These are phyloP conservation scores for Dorcoceras hygrometricum DNA, from an alignment of 257 asterid species.

Conservation along the genomic window DNA sequence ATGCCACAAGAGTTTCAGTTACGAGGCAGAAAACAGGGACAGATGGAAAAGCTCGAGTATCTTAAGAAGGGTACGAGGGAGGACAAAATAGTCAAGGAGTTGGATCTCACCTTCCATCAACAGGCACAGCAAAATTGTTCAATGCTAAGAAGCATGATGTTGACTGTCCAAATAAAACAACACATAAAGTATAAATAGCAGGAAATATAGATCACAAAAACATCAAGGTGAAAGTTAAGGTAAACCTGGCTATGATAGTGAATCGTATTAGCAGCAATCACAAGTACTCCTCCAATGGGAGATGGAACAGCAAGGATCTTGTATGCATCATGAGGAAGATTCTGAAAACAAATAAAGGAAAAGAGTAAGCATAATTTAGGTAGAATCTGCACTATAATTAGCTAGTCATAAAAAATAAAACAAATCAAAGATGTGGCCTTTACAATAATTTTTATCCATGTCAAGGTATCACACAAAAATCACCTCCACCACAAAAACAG, in stretches of 20 bases:
- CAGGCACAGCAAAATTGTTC: slow-evolving; percentile 75
- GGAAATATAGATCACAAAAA: slow-evolving; percentile 21
- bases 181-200: slow-evolving; percentile 25
- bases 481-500: background rate
- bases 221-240: slow-evolving; percentile 14
- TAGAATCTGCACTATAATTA: background rate
- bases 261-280: slow-evolving; percentile 83
- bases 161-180: slow-evolving; percentile 63
- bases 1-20: slow-evolving; percentile 21
- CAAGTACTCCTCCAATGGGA: slow-evolving; percentile 96
- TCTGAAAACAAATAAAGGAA: slow-evolving; percentile 44
- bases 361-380: slow-evolving; percentile 16
- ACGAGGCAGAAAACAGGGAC: slow-evolving; percentile 5
- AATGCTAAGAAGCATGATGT: slow-evolving; percentile 79
- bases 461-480: too few species aligned
- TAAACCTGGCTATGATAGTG: slow-evolving; percentile 98
- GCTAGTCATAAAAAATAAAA: too few species aligned
- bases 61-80: slow-evolving; percentile 7
- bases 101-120: slow-evolving; percentile 62
- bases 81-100: slow-evolving; percentile 23
- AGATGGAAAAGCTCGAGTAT: slow-evolving; percentile 1
- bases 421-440: too few species aligned
- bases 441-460: too few species aligned
- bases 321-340: slow-evolving; percentile 94
- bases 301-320: slow-evolving; percentile 99